phyloP scores from a whole-genome alignment of 208 protist species.

The Willaertia magna region DNA sequence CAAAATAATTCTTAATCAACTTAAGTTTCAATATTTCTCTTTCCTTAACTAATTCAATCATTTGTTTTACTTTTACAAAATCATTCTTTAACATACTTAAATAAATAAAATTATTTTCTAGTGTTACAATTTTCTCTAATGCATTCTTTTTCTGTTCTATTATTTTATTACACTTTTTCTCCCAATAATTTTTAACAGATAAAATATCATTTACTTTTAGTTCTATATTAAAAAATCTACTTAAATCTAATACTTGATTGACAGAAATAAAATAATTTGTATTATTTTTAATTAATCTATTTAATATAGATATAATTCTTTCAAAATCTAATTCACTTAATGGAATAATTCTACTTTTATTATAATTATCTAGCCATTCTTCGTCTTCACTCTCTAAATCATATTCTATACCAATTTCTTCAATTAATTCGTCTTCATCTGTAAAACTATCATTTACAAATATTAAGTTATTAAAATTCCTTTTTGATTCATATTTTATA shows the following conservation, averaged over 20 bases:
- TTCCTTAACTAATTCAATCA: not conserved
- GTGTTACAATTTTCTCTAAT: not conserved
- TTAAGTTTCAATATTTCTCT: not conserved
- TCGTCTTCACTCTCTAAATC: not conserved
- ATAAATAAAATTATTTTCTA: not conserved
- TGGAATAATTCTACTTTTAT: not conserved
- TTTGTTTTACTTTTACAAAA: not conserved
- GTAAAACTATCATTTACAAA: too few relatives aligned
- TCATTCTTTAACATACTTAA: not conserved
- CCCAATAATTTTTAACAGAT: not conserved
- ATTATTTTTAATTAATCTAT: not conserved
- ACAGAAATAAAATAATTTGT: not conserved
- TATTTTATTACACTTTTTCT: not conserved
- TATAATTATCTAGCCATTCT: not conserved
- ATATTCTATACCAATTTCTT: not conserved
- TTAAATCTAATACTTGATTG: not conserved
- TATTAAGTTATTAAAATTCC: too few relatives aligned
- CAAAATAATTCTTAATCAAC: not conserved
- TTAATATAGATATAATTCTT: not conserved
- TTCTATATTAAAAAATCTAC: not conserved
- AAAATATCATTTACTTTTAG: not conserved
- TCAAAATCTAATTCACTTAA: not conserved
- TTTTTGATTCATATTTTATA: not conserved
- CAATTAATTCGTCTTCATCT: too few relatives aligned
- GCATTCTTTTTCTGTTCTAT: not conserved